phyloP scores from a whole-genome alignment of 2,329 filamentous ascomycete genomes.

The Xylariomycetidae sp. region DNA sequence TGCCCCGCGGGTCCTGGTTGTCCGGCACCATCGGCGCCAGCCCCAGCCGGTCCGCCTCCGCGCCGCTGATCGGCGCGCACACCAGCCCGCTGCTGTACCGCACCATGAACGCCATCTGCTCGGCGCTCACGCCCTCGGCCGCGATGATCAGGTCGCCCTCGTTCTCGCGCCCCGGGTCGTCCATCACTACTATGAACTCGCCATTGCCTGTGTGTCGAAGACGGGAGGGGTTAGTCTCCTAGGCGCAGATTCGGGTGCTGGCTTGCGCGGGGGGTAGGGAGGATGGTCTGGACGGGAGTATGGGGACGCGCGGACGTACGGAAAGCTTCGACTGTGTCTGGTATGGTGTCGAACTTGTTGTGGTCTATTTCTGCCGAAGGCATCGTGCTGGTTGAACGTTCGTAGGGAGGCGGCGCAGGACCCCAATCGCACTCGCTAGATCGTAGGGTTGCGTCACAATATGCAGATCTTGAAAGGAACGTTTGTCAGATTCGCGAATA shows the following conservation, averaged over 20 bases:
- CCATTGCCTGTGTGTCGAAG: constrained; percentile 52
- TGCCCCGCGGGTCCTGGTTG: constrained; percentile 77
- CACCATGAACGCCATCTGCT: constrained; percentile 95
- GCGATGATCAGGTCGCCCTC: constrained; percentile 98
- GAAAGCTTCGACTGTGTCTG: constrained; percentile 58
- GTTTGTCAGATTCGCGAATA: too few species aligned
- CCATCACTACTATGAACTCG: constrained; percentile 93
- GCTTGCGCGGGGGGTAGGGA: too few species aligned
- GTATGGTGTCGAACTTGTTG: constrained; percentile 58
- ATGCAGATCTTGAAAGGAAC: constrained; percentile 2
- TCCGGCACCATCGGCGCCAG: constrained; percentile 82
- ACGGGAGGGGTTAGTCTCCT: too few species aligned
- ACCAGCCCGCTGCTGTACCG: constrained; percentile 86
- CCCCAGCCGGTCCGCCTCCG: constrained; percentile 62
- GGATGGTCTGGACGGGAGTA: constrained; percentile 2
- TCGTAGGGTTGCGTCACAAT: constrained; percentile 4
- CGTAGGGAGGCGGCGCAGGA: too few species aligned
- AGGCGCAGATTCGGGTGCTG: too few species aligned
- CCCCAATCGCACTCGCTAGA: not conserved
- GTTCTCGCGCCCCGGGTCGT: constrained; percentile 88
- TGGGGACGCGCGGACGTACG: constrained; percentile 37
- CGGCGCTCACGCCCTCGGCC: constrained; percentile 72
- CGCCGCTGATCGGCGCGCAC: constrained; percentile 74
- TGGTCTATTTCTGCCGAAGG: constrained; percentile 43
- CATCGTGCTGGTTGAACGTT: constrained; percentile 31